phyloP scores from a whole-genome alignment of 2,329 filamentous ascomycete species.

The Didymella keratinophila region DNA sequence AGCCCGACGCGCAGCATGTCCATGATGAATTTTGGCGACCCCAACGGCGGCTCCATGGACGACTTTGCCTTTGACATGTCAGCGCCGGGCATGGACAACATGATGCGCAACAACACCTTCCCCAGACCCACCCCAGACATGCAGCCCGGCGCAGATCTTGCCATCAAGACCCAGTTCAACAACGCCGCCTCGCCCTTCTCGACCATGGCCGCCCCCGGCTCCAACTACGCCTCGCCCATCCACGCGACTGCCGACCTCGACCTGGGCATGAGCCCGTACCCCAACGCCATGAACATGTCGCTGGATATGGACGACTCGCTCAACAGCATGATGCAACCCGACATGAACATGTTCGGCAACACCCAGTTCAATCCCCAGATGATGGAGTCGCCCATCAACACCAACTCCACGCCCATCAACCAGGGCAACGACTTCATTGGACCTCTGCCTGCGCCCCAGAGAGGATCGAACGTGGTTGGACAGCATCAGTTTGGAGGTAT shows the following conservation, averaged over 20 bases:
- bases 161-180: slow-evolving; percentile 53
- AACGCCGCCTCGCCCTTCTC: slow-evolving; percentile 46
- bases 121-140: slow-evolving; percentile 32
- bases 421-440: slow-evolving; percentile 38
- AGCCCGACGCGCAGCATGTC: slow-evolving; percentile 61
- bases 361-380: slow-evolving; percentile 50
- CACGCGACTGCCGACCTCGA: slow-evolving; percentile 50
- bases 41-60: slow-evolving; percentile 39
- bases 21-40: slow-evolving; percentile 65
- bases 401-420: slow-evolving; percentile 19
- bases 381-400: slow-evolving; percentile 53
- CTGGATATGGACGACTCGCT: slow-evolving; percentile 54
- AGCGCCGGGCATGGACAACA: slow-evolving; percentile 41
- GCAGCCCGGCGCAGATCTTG: slow-evolving; percentile 45
- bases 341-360: slow-evolving; percentile 52
- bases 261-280: slow-evolving; percentile 56
- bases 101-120: slow-evolving; percentile 46
- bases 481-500: slow-evolving; percentile 10
- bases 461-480: slow-evolving; percentile 33
- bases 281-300: slow-evolving; percentile 52
- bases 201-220: slow-evolving; percentile 49
- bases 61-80: slow-evolving; percentile 52
- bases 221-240: slow-evolving; percentile 56
- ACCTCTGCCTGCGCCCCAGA: slow-evolving; percentile 42
- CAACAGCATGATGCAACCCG: slow-evolving; percentile 48